Evolutionary conservation across 2,329 filamentous ascomycete genomes (phyloP).

Genomic region (Cercospora citrullina): DNA sequence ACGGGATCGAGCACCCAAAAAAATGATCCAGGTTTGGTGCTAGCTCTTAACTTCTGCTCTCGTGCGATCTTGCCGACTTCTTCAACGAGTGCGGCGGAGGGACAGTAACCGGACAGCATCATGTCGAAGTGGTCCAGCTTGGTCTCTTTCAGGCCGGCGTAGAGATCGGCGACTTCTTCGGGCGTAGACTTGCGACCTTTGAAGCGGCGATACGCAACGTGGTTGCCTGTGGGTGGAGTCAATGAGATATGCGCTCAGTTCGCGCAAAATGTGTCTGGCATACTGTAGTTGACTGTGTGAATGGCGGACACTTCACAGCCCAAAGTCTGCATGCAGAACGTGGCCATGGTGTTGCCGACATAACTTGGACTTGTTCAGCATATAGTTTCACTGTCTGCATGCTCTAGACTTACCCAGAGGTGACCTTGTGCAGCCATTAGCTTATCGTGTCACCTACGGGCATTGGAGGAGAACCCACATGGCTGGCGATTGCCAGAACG

Average conservation of each 20-base stretch:
- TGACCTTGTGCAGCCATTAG: conserved; percentile 55
- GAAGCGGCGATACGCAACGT: conserved; percentile 87
- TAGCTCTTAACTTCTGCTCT: conserved; percentile 70
- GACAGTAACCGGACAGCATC: conserved; percentile 92
- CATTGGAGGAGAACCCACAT: conserved; percentile 65
- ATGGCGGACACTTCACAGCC: conserved; percentile 92
- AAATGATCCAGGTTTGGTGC: conserved; percentile 69
- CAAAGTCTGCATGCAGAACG: conserved; percentile 88
- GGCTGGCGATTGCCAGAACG: conserved; percentile 87
- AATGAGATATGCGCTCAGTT: background rate
- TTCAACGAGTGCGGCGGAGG: conserved; percentile 79
- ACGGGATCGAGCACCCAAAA: conserved; percentile 98
- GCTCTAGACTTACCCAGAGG: conserved; percentile 64
- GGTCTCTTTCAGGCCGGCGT: conserved; percentile 78
- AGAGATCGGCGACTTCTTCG: conserved; percentile 79
- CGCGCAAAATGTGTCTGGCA: conserved; percentile 39
- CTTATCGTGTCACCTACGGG: conserved; percentile 33
- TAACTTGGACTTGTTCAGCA: conserved; percentile 60
- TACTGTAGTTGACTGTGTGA: conserved; percentile 98
- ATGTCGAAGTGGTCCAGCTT: conserved; percentile 88
- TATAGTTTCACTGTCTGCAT: conserved; percentile 6
- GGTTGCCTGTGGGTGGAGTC: conserved; percentile 67
- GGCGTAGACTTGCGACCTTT: conserved; percentile 81
- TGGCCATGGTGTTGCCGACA: conserved; percentile 96
- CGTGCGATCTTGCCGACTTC: conserved; percentile 81